phyloP scores from a whole-genome alignment of 23 red algal genomes.

The Agarophyton chilense region DNA sequence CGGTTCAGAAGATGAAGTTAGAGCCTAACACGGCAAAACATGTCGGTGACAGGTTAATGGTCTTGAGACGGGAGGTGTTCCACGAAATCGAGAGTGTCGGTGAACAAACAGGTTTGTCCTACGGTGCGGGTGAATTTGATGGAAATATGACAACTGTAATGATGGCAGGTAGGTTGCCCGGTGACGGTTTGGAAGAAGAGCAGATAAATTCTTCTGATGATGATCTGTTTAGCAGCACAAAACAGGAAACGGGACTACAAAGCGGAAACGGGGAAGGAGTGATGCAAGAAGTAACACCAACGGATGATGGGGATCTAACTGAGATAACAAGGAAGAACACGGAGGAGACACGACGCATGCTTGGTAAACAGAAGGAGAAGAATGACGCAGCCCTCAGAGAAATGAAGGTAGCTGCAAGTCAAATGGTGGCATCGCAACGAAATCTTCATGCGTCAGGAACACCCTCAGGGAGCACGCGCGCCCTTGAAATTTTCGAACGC shows the following conservation, averaged over 20 bases:
- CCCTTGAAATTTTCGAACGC: constrained; percentile 21
- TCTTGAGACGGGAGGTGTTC: constrained; percentile 41
- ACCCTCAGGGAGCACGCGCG: background rate
- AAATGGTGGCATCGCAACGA: constrained; percentile 37
- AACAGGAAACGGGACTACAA: background rate
- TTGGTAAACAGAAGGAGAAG: constrained; percentile 6
- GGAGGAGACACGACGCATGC: background rate
- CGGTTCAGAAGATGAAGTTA: background rate
- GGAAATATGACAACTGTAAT: background rate
- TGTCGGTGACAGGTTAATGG: constrained; percentile 34
- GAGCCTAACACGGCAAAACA: background rate
- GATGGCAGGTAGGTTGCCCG: background rate
- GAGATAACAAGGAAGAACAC: constrained; percentile 7
- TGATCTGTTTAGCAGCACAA: constrained; percentile 21
- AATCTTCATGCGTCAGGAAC: background rate
- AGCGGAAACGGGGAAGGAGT: background rate
- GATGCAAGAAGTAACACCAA: background rate
- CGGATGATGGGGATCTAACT: background rate
- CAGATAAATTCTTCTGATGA: background rate
- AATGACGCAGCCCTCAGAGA: background rate
- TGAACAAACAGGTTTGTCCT: background rate
- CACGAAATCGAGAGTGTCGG: background rate
- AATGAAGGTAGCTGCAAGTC: background rate
- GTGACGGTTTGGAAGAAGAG: background rate
- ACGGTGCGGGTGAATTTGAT: background rate